A percentile compares a stretch with the other conserved stretches of the same genome.
Conservation (phyloP, 306 rosid genomes). For the Quillaja saponaria region DNA sequence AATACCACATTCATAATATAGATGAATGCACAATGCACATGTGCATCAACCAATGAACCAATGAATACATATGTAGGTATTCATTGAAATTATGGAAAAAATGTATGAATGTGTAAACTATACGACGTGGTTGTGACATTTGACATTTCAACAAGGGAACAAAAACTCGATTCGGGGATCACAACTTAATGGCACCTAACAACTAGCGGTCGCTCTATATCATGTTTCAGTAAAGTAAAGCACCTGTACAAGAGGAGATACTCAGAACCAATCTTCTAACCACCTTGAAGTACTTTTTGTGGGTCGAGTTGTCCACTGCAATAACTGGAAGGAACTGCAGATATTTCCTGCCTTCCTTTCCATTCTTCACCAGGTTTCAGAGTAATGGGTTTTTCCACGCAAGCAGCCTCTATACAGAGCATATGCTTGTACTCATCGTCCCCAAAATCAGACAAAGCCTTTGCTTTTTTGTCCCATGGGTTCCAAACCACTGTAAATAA, state of each 20-base stretch:
- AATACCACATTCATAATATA: too few species aligned
- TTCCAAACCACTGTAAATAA: slow-evolving; percentile 69
- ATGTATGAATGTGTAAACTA: not conserved
- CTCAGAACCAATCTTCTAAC: slow-evolving; percentile 28
- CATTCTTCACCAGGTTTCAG: slow-evolving; percentile 88
- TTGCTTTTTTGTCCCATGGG: slow-evolving; percentile 84
- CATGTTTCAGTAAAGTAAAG: slow-evolving; percentile 18
- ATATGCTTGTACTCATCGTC: slow-evolving; percentile 62
- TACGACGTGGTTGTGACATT: not conserved
- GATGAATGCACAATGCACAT: too few species aligned
- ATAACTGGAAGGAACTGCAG: slow-evolving; percentile 72
- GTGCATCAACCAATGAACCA: too few species aligned
- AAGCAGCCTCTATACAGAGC: slow-evolving; percentile 77
- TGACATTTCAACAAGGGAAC: not conserved
- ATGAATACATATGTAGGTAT: too few species aligned
- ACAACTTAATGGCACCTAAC: not conserved
- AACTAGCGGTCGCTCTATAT: not conserved
- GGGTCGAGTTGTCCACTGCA: slow-evolving; percentile 80
- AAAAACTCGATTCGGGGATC: not conserved
- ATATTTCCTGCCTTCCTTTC: slow-evolving; percentile 79
- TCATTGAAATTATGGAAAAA: too few species aligned
- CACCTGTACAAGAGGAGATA: slow-evolving; percentile 46
- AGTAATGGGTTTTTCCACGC: slow-evolving; percentile 60
- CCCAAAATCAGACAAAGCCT: slow-evolving; percentile 64
- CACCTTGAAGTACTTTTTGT: slow-evolving; percentile 30